Evolutionary conservation across 176 grass and related monocot species (phyloP).

Genomic region (Stipa capillata): DNA sequence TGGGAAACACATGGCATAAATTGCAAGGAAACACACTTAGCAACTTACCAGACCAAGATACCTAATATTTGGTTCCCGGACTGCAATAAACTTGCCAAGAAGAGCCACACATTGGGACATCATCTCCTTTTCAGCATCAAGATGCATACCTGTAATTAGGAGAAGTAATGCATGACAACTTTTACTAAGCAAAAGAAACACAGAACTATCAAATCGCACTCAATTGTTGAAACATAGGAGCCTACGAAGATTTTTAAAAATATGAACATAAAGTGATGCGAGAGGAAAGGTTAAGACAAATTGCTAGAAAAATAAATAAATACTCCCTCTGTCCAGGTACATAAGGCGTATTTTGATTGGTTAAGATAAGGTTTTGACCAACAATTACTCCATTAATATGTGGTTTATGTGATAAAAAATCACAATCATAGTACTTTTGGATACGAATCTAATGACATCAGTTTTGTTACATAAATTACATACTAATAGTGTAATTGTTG

Average conservation of each 20-base stretch:
- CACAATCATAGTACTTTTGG: too few species aligned
- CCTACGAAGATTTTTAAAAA: not conserved
- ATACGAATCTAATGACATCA: too few species aligned
- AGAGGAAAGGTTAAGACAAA: not conserved
- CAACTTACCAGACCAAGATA: conserved; percentile 93
- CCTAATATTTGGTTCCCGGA: conserved; percentile 97
- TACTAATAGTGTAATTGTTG: too few species aligned
- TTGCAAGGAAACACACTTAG: not conserved
- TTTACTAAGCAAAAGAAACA: conserved; percentile 6
- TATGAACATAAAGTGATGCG: not conserved
- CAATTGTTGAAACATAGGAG: not conserved
- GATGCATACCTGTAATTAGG: conserved; percentile 86
- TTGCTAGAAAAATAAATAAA: not conserved
- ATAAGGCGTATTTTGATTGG: too few species aligned
- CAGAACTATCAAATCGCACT: not conserved
- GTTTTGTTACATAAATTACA: too few species aligned
- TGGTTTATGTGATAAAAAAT: too few species aligned
- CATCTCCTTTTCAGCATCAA: conserved; percentile 99
- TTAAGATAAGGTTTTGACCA: too few species aligned
- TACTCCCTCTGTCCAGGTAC: too few species aligned
- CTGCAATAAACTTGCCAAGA: conserved; percentile 99
- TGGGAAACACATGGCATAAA: not conserved
- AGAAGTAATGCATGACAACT: not conserved
- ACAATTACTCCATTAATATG: too few species aligned
- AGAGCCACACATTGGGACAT: conserved; percentile 98